Evolutionary conservation across 2,329 filamentous ascomycete species (phyloP), one percentile per base, ranked within the genome.

Genomic region (Sarocladium brachiariae): DNA sequence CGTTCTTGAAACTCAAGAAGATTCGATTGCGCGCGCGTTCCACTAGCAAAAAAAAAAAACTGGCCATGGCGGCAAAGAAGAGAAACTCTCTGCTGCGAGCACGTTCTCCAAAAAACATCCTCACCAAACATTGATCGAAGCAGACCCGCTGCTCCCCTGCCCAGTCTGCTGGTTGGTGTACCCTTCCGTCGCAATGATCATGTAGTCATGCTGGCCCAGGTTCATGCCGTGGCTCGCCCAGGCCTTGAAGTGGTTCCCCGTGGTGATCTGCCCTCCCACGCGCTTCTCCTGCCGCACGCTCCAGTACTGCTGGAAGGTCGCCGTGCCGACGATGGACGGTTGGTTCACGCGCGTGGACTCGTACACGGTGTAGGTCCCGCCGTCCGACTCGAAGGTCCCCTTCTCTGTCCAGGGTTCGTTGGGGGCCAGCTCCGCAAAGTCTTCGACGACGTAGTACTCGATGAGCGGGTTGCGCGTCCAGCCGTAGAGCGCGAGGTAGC

Each of bases 151-250:
- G 61, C 73, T 76, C 3, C 60, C 72, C 47, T 55, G 59, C 50
- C 71, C 63, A 46, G 58, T 64, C 10, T 73, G 71, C 51, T 61
- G 66, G 61, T 70, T 73, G 53, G 70, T 66, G 61, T 77, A 76
- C 2, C 74, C 75, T 61, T 78, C 75, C 4, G 72, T 75, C 10
- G 75, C 75, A 2, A 77, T 62, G 52, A 80, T 77, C 70, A 73
- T 70, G 64, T 79, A 79, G 61, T 78, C 66, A 58, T 73, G 70
- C 47, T 60, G 64, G 4, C 76, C 76, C 8, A 79, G 58, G 34
- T 63, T 65, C 59, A 76, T 60, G 9, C 75, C 76, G 21, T 60
- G 52, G 52, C 62, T 60, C 3, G 60, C 56, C 77, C 77, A 80
- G 14, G 75, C 75, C 57, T 72, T 65, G 57, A 80, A 78, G 63